phyloP scores from a whole-genome alignment of 345 rosid species.

The Eucalyptus shirleyi region DNA sequence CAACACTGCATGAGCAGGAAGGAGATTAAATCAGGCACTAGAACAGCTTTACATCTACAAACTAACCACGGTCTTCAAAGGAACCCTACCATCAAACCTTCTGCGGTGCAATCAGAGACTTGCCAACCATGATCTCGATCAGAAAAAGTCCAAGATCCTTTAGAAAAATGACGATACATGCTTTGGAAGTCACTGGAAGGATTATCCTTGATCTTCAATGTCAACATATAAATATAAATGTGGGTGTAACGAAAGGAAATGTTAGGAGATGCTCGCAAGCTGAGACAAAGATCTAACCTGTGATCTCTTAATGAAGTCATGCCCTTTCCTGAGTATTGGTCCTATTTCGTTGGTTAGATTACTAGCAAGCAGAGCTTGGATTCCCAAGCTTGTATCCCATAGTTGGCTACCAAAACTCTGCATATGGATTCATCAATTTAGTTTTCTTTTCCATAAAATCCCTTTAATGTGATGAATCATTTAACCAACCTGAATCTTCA shows the following conservation, averaged over 20 bases:
- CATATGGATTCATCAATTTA: not conserved
- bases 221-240: not conserved
- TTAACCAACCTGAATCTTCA: too few relatives aligned
- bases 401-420: slow-evolving; percentile 48
- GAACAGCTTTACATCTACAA: not conserved
- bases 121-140: slow-evolving; percentile 26
- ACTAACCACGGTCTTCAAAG: not conserved
- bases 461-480: too few relatives aligned
- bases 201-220: slow-evolving; percentile 4
- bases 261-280: too few relatives aligned
- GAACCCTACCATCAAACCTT: slow-evolving; percentile 10
- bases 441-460: too few relatives aligned
- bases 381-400: slow-evolving; percentile 38
- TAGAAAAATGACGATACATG: slow-evolving; percentile 18
- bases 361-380: slow-evolving; percentile 30
- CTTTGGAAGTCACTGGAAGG: slow-evolving; percentile 7
- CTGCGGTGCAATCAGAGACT: slow-evolving; percentile 22
- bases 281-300: slow-evolving; percentile 15
- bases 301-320: slow-evolving; percentile 22
- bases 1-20: slow-evolving; percentile 7
- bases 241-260: too few relatives aligned
- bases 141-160: slow-evolving; percentile 21
- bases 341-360: slow-evolving; percentile 13
- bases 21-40: not conserved
- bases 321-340: slow-evolving; percentile 10